These are phyloP conservation scores for Fagopyrum tataricum DNA, from an alignment of 148 eudicot species.

Conservation along the genomic window DNA sequence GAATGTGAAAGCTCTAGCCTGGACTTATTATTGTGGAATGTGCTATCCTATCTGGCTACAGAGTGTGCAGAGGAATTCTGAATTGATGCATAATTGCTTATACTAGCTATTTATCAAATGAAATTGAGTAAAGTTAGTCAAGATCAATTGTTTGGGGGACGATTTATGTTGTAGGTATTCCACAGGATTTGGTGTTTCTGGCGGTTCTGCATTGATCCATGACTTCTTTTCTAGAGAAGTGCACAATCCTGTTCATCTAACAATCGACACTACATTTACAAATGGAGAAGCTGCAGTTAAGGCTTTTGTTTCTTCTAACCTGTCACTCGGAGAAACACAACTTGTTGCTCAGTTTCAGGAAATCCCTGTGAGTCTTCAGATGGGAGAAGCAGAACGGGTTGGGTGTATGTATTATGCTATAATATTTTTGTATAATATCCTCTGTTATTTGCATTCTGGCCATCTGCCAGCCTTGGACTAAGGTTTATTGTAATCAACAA, in stretches of 20 bases:
- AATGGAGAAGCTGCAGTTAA: slow-evolving; percentile 73
- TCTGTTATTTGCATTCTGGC: too few relatives aligned
- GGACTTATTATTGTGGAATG: too few relatives aligned
- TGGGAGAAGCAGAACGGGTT: slow-evolving; percentile 92
- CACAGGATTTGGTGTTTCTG: slow-evolving; percentile 3
- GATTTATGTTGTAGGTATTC: too few relatives aligned
- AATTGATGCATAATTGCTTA: too few relatives aligned
- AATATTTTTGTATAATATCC: neutral
- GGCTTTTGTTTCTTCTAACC: slow-evolving; percentile 61
- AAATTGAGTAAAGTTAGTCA: too few relatives aligned
- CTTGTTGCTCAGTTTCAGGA: slow-evolving; percentile 96
- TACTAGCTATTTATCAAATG: too few relatives aligned
- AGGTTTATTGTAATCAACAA: neutral
- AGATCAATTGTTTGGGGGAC: too few relatives aligned
- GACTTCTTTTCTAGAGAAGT: slow-evolving; percentile 83
- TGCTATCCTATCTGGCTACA: too few relatives aligned
- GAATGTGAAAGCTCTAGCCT: too few relatives aligned
- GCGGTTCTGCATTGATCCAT: slow-evolving; percentile 66
- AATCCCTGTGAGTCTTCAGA: slow-evolving; percentile 67
- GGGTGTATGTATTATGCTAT: slow-evolving; percentile 60
- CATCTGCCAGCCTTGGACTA: too few relatives aligned
- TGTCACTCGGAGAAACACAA: slow-evolving; percentile 84
- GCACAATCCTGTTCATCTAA: slow-evolving; percentile 69
- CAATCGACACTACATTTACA: slow-evolving; percentile 72
- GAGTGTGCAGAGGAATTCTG: too few relatives aligned